Percentiles rank a stretch among this genome's conserved stretches.
phyloP scores from a whole-genome alignment of 2,329 filamentous ascomycete species.

The Epichloe festucae region DNA sequence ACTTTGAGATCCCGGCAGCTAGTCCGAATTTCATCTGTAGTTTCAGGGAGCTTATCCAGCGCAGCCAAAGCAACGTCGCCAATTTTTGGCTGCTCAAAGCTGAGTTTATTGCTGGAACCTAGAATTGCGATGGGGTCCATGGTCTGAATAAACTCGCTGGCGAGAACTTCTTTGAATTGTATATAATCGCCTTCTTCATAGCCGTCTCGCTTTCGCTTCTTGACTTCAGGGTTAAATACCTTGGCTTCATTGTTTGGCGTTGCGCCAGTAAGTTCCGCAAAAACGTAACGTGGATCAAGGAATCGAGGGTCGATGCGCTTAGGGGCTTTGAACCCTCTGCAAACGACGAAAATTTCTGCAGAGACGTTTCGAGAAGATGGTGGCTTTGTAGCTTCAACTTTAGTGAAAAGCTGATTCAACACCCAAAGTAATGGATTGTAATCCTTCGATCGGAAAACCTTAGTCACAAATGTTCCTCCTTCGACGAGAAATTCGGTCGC shows the following conservation, averaged over 20 bases:
- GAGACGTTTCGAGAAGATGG: slow-evolving; percentile 92
- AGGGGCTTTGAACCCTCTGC: slow-evolving; percentile 86
- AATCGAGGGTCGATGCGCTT: slow-evolving; percentile 89
- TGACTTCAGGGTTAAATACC: slow-evolving; percentile 93
- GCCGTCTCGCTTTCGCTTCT: slow-evolving; percentile 94
- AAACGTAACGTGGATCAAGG: slow-evolving; percentile 77
- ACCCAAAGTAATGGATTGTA: slow-evolving; percentile 96
- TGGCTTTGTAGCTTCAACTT: slow-evolving; percentile 94
- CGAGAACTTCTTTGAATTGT: slow-evolving; percentile 78
- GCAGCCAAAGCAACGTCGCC: slow-evolving; percentile 80
- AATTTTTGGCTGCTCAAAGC: slow-evolving; percentile 67
- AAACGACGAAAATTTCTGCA: slow-evolving; percentile 97
- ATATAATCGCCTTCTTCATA: slow-evolving; percentile 94
- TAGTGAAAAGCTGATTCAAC: slow-evolving; percentile 89
- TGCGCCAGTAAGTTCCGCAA: slow-evolving; percentile 76
- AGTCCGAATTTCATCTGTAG: slow-evolving; percentile 64
- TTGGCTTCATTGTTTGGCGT: slow-evolving; percentile 94
- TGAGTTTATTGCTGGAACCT: slow-evolving; percentile 70
- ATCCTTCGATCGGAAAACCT: slow-evolving; percentile 94
- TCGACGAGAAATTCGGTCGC: slow-evolving; percentile 86
- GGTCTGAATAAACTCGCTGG: slow-evolving; percentile 89
- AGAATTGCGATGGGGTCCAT: slow-evolving; percentile 87
- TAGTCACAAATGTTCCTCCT: slow-evolving; percentile 90
- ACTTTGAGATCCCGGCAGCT: slow-evolving; percentile 81
- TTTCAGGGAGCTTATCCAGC: slow-evolving; percentile 74